phyloP scores from a whole-genome alignment of 768 basidiomycete species.

The Stropharia rugosoannulata region DNA sequence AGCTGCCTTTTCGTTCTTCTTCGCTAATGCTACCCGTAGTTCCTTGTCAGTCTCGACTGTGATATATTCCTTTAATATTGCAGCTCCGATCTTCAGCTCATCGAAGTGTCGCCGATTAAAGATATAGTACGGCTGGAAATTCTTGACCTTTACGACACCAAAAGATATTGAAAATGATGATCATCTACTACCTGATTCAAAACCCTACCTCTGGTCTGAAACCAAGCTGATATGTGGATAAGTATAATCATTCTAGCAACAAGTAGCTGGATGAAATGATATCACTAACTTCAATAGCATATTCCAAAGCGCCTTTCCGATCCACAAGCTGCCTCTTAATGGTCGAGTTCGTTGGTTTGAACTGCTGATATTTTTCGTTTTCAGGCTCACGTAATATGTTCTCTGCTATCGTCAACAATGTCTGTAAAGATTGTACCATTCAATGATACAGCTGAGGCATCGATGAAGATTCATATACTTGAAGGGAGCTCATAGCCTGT shows the following conservation, averaged over 20 bases:
- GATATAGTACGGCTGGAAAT: slow-evolving; percentile 73
- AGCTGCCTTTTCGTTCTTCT: slow-evolving; percentile 59
- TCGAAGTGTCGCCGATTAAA: slow-evolving; percentile 53
- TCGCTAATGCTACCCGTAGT: slow-evolving; percentile 45
- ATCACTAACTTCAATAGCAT: slow-evolving; percentile 68
- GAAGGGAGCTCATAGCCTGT: slow-evolving; percentile 59
- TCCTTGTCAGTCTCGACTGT: slow-evolving; percentile 50
- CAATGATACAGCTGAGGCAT: slow-evolving; percentile 10
- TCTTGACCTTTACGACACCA: slow-evolving; percentile 46
- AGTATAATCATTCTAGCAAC: background rate
- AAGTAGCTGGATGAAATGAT: background rate
- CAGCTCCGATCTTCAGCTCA: slow-evolving; percentile 62
- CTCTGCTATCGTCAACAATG: slow-evolving; percentile 63
- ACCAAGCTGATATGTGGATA: slow-evolving; percentile 50
- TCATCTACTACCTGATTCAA: background rate
- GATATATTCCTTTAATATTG: slow-evolving; percentile 63
- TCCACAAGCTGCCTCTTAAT: slow-evolving; percentile 71
- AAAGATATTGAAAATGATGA: slow-evolving; percentile 6
- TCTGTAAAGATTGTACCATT: slow-evolving; percentile 39
- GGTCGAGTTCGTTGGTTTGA: slow-evolving; percentile 72
- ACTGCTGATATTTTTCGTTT: slow-evolving; percentile 68
- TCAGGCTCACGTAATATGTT: slow-evolving; percentile 74
- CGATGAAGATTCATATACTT: slow-evolving; percentile 41
- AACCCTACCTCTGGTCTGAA: slow-evolving; percentile 63
- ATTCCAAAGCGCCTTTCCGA: slow-evolving; percentile 76